These are phyloP conservation scores for Annulohypoxylon stygium DNA, from an alignment of 495 filamentous ascomycete species.

Conservation along the genomic window DNA sequence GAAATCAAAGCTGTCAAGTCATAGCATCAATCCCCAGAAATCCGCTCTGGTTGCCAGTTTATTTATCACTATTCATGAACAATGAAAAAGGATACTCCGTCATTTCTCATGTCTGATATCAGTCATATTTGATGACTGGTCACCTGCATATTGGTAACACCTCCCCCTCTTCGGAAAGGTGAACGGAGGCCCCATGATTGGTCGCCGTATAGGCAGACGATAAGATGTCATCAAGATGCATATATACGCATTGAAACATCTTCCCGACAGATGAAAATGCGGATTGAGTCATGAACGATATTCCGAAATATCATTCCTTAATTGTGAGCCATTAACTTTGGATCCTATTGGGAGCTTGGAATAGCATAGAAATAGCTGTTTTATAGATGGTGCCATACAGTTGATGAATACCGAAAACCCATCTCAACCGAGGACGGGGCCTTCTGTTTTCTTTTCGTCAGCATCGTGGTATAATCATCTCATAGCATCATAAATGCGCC, in stretches of 20 bases:
- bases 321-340: not conserved
- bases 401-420: not conserved
- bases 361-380: not conserved
- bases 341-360: not conserved
- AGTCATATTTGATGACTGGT: conserved; percentile 14
- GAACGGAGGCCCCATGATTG: conserved; percentile 22
- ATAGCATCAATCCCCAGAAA: not conserved
- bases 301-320: conserved; percentile 2
- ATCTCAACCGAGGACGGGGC: not conserved
- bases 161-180: conserved; percentile 17
- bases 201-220: conserved; percentile 26
- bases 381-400: not conserved
- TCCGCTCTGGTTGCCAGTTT: not conserved
- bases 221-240: conserved; percentile 26
- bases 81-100: not conserved
- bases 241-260: conserved; percentile 19
- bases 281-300: conserved; percentile 5
- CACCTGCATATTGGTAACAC: conserved; percentile 19
- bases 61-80: not conserved
- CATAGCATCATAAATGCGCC: not conserved
- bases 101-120: conserved; percentile 1
- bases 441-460: not conserved
- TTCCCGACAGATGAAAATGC: conserved; percentile 13
- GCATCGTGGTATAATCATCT: not conserved
- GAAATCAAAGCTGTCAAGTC: not conserved